Base-by-base conservation (phyloP, 176 grass and related monocot genomes). In the Lolium multiflorum region DNA sequence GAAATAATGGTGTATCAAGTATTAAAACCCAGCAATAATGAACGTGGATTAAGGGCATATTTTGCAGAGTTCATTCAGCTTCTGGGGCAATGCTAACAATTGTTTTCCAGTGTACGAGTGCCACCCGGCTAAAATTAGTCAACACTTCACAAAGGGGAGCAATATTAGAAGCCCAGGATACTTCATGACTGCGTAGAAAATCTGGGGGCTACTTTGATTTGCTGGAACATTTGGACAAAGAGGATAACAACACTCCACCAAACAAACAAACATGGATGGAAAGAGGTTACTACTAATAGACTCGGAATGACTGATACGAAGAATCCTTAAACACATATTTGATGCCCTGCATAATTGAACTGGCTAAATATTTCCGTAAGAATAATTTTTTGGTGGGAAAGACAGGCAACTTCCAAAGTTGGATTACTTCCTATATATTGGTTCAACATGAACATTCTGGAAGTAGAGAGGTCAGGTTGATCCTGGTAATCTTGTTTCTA, bases 11-110 rank as follows among this genome's bases (percentile, higher is more conserved):
- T 74, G 60, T 21, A 56, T 9, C 11, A 57, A 68, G 9, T 58
- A 59, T 47, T 50, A 44, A 44, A 67, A 87, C 52, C 25, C 1
- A 57, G 78, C 18, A 87, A 79, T 26, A 43, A 41, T 28, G 25
- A 5, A 44, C 3, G 24, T 73, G 60, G 16, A 74, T 15, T 22
- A 62, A 52, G 17, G 37, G 43, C 10, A 60, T 0, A 70, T 76
- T 60, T 21, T 50, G 28, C 20, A 77, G 6, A 28, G 67, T 58
- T 7, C 66, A 16, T 69, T 18, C 60, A n/a, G 14, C 14, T 59
- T 85, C 10, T 43, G 7, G n/a, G 81, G 4, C 55, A 69, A 69
- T 64, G 81, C 20, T 79, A 9, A 20, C 41, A 62, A 52, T 31
- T 12, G 56, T 14, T 46, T 70, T 14, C 15, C 6, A 20, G 41